phyloP scores from a whole-genome alignment of 1,284 basidiomycete genomes.

The Porodaedalea pini region DNA sequence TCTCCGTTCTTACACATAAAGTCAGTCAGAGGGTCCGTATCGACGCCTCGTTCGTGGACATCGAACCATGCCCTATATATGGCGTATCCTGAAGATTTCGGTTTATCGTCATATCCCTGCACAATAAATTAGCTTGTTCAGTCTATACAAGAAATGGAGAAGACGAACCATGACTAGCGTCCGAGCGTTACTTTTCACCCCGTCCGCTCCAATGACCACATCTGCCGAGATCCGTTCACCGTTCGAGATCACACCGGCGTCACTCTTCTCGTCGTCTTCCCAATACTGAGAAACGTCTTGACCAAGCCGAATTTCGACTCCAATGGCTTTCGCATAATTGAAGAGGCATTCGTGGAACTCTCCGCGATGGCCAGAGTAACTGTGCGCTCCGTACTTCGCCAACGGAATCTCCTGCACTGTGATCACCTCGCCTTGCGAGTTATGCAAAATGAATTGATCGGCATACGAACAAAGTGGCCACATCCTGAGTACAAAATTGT shows the following conservation, averaged over 20 bases:
- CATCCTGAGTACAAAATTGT: constrained; percentile 1
- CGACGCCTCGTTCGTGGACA: constrained; percentile 25
- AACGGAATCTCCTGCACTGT: constrained; percentile 12
- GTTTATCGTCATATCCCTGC: constrained; percentile 30
- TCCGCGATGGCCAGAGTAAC: constrained; percentile 20
- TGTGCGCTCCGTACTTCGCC: constrained; percentile 6
- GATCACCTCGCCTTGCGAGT: constrained; percentile 19
- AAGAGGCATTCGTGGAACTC: constrained; percentile 21
- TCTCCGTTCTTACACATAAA: constrained; percentile 27
- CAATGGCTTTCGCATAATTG: constrained; percentile 19
- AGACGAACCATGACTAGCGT: constrained; percentile 28
- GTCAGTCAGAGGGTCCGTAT: constrained; percentile 27
- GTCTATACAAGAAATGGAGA: not conserved
- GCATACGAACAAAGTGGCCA: constrained; percentile 21
- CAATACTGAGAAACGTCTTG: constrained; percentile 15
- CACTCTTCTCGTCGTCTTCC: constrained; percentile 17
- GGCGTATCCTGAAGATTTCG: constrained; percentile 30
- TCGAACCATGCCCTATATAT: constrained; percentile 31
- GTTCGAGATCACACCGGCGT: constrained; percentile 19
- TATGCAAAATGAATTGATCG: constrained; percentile 16
- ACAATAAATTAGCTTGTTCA: not conserved
- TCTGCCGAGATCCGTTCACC: constrained; percentile 22
- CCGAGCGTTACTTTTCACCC: constrained; percentile 22
- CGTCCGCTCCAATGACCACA: too few species aligned
- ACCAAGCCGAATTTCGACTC: constrained; percentile 19